These are phyloP conservation scores for Sugiyamaella pinicola DNA, from an alignment of 1,139 yeast genomes.

Conservation along the genomic window DNA sequence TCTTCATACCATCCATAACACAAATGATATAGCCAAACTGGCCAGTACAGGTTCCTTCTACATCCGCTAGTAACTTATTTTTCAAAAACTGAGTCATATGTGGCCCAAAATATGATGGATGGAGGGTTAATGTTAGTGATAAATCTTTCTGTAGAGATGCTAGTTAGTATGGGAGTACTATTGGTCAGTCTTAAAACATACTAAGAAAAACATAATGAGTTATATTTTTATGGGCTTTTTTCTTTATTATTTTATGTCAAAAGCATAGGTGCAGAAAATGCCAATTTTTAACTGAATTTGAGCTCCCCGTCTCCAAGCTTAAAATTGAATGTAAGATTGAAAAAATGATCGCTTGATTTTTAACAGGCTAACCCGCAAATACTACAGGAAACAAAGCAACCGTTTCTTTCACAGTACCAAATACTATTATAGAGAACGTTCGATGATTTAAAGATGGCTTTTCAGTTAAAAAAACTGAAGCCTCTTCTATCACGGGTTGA, in stretches of 20 bases:
- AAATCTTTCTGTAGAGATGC: constrained; percentile 60
- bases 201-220: constrained; percentile 23
- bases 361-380: too few relatives aligned
- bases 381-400: too few relatives aligned
- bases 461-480: too few relatives aligned
- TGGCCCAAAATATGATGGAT: constrained; percentile 97
- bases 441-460: too few relatives aligned
- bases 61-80: constrained; percentile 88
- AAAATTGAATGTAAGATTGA: too few relatives aligned
- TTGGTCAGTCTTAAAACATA: constrained; percentile 15
- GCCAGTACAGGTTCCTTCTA: constrained; percentile 98
- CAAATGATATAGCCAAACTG: constrained; percentile 97
- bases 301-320: too few relatives aligned
- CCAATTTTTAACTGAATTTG: too few relatives aligned
- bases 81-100: constrained; percentile 93
- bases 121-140: constrained; percentile 86
- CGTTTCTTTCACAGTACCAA: too few relatives aligned
- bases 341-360: too few relatives aligned
- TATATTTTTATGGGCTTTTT: neutral
- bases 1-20: constrained; percentile 90
- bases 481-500: too few relatives aligned
- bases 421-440: too few relatives aligned
- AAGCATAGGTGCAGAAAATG: neutral
- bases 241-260: neutral
- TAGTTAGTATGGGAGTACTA: constrained; percentile 6